These are phyloP conservation scores for Rhizoclosmatium globosum DNA, from an alignment of 192 early-diverging fungal species.

Conservation along the genomic window DNA sequence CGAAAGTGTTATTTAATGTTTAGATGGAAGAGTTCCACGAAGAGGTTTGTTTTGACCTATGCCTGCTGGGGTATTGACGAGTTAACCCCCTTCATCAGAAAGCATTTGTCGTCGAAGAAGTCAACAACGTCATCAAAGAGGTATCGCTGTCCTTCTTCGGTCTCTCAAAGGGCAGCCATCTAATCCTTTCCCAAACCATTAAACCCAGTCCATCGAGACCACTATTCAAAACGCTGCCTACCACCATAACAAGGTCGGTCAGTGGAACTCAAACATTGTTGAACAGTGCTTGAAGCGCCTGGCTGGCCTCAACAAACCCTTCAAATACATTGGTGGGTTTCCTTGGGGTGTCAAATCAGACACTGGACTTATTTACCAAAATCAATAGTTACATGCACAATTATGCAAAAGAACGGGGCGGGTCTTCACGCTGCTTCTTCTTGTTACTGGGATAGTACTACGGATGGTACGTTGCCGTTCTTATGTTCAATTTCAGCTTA, in stretches of 20 bases:
- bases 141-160: conserved; percentile 31
- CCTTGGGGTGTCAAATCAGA: background rate
- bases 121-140: conserved; percentile 72
- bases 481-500: background rate
- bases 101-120: conserved; percentile 71
- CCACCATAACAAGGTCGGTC: conserved; percentile 75
- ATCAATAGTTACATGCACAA: conserved; percentile 71
- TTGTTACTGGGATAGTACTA: conserved; percentile 78
- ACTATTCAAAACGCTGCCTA: conserved; percentile 75
- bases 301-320: conserved; percentile 72
- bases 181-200: background rate
- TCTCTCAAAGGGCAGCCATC: conserved; percentile 14
- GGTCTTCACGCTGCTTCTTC: conserved; percentile 78
- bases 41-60: background rate
- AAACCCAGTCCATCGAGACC: conserved; percentile 65
- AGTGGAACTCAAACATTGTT: conserved; percentile 80
- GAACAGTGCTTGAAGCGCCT: conserved; percentile 72
- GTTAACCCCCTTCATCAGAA: conserved; percentile 43
- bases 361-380: background rate
- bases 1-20: no score
- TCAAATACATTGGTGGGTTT: conserved; percentile 79
- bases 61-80: background rate
- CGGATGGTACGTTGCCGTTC: conserved; percentile 57
- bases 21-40: conserved; percentile 35
- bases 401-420: conserved; percentile 85